phyloP scores from a whole-genome alignment of 2,329 filamentous ascomycete genomes.

The Fusarium staphyleae region DNA sequence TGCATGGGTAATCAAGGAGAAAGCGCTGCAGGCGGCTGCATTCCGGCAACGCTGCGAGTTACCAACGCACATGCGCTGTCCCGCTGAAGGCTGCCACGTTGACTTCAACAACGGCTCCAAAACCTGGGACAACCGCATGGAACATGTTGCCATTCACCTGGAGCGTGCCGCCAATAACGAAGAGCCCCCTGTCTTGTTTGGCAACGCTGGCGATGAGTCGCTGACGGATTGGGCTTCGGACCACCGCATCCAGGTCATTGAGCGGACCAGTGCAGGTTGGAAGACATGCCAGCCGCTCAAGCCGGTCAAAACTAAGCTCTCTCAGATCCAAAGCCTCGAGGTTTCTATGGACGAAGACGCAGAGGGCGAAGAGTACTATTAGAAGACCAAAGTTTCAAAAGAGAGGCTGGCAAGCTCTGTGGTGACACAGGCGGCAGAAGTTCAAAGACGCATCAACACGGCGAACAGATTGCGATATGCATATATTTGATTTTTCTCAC shows the following conservation, averaged over 20 bases:
- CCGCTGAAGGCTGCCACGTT: constrained; percentile 64
- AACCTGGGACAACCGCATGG: constrained; percentile 84
- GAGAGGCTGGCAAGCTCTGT: background rate
- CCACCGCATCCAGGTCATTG: constrained; percentile 49
- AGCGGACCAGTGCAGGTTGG: constrained; percentile 41
- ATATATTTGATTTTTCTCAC: background rate
- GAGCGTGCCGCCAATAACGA: constrained; percentile 55
- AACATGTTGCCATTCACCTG: constrained; percentile 84
- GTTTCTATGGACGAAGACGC: constrained; percentile 38
- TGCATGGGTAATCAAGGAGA: constrained; percentile 62
- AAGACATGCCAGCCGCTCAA: constrained; percentile 45
- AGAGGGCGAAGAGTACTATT: constrained; percentile 40
- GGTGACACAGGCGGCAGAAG: background rate
- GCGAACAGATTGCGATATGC: background rate
- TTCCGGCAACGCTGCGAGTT: constrained; percentile 65
- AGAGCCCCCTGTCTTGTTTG: constrained; percentile 47
- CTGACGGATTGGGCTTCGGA: constrained; percentile 52
- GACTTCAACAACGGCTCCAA: constrained; percentile 65
- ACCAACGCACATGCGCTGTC: constrained; percentile 68
- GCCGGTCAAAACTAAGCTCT: constrained; percentile 20
- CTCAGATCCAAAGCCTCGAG: constrained; percentile 7
- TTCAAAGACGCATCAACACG: background rate
- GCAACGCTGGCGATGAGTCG: constrained; percentile 48
- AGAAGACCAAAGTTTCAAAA: background rate
- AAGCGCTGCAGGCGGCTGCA: constrained; percentile 64